Evolutionary conservation across 2,329 filamentous ascomycete genomes (phyloP).

Genomic region (Bipolaris sorokiniana): DNA sequence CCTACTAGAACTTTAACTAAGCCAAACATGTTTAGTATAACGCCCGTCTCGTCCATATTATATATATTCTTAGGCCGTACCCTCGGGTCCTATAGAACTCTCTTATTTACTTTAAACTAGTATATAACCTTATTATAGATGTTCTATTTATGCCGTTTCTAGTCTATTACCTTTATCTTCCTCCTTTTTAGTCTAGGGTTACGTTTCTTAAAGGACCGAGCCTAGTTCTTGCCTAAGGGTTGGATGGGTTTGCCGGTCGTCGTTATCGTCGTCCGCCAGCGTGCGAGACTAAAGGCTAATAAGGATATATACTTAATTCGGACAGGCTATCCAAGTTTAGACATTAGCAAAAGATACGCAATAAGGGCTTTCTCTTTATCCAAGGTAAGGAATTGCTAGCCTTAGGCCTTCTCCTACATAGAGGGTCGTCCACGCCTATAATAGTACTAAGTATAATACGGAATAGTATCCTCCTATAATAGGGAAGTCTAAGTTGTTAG

Average conservation of each 20-base stretch:
- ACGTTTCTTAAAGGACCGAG: not conserved
- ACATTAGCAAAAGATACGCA: conserved; percentile 23
- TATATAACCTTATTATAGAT: too few relatives aligned
- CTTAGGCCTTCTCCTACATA: conserved; percentile 21
- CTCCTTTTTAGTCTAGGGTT: too few relatives aligned
- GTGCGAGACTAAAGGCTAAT: conserved; percentile 22
- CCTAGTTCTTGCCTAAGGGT: conserved; percentile 23
- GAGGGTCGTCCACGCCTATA: conserved; percentile 4
- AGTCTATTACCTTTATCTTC: too few relatives aligned
- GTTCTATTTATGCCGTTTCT: too few relatives aligned
- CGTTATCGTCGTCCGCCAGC: conserved; percentile 8
- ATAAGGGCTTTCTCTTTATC: conserved; percentile 40
- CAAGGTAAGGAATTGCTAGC: conserved; percentile 38
- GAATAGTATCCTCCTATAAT: not conserved
- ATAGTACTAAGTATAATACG: not conserved
- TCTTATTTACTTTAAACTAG: too few relatives aligned
- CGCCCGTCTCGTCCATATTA: not conserved
- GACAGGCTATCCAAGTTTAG: conserved; percentile 22
- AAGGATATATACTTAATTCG: conserved; percentile 30
- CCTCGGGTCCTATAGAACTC: too few relatives aligned
- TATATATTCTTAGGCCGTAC: too few relatives aligned
- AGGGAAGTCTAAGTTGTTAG: not conserved
- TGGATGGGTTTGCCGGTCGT: conserved; percentile 8
- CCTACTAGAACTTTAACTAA: not conserved
- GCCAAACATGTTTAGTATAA: not conserved